Evolutionary conservation across 352 stramenopile species (phyloP).

Genomic region (Peronospora farinosa): DNA sequence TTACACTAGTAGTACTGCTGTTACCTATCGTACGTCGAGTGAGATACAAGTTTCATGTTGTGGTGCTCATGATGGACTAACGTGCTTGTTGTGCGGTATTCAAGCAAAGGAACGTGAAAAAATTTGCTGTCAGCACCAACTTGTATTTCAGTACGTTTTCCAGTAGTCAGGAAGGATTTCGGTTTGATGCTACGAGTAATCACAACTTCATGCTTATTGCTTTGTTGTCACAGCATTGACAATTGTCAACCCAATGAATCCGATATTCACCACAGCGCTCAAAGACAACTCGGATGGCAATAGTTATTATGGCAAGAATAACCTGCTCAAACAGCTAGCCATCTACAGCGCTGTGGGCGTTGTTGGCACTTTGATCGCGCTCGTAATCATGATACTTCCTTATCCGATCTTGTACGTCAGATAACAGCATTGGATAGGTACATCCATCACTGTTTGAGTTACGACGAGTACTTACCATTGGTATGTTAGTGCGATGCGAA

Average conservation of each 20-base stretch:
- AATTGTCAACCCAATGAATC: constrained; percentile 63
- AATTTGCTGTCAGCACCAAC: constrained; percentile 70
- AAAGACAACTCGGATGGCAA: constrained; percentile 46
- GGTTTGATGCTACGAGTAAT: constrained; percentile 1
- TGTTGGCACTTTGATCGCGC: constrained; percentile 57
- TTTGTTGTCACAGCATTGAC: constrained; percentile 38
- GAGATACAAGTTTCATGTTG: not conserved
- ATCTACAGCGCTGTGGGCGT: constrained; percentile 66
- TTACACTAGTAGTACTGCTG: constrained; percentile 59
- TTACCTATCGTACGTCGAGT: constrained; percentile 39
- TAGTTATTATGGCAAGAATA: constrained; percentile 39
- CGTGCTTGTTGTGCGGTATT: not conserved
- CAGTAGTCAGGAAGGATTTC: too few species aligned
- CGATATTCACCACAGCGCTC: constrained; percentile 40
- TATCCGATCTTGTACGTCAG: constrained; percentile 50
- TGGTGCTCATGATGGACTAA: constrained; percentile 1
- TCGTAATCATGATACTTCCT: constrained; percentile 51
- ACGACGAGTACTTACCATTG: constrained; percentile 2
- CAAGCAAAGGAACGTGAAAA: constrained; percentile 63
- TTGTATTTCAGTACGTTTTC: constrained; percentile 64
- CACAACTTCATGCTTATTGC: not conserved
- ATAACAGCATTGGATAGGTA: not conserved
- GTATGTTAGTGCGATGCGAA: constrained; percentile 37
- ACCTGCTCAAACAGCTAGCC: constrained; percentile 58
- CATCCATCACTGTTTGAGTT: not conserved